Evolutionary conservation across 257 asterid genomes (phyloP), one percentile per base, ranked within the genome.

Genomic region (Solanum bulbocastanum): DNA sequence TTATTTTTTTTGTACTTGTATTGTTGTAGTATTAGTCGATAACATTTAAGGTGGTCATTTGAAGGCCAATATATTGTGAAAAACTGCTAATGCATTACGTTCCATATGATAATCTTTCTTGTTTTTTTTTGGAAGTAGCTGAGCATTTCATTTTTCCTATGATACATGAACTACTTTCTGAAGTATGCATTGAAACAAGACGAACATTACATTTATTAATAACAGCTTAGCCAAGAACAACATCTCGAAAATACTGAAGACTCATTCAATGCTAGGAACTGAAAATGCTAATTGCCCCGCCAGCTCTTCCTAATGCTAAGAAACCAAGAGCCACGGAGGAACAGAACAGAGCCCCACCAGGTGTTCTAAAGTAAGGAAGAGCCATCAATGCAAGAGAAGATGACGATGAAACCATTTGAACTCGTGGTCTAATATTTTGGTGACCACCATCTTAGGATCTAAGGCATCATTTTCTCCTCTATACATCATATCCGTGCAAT

Each of bases 261-360:
- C 44, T 79, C 8, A 8, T 23, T 44, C n/a, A 14, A 79, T 15
- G 84, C 35, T 42, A 14, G 5, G 98, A 91, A 87, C 99, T 96
- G 40, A 93, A 88, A 76, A 96, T 92, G 91, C 98, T 96, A 62
- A 96, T 96, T 0, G 98, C 98, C 88, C 95, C 95, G 15, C 99
- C 98, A 23, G 95, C 99, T 88, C 98, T 94, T 23, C 96, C 99
- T 7, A 96, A 93, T 2, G 98, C 99, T 94, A 96, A 90, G 89
- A 92, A 96, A 69, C 99, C 98, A 15, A 95, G 96, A 60, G 98
- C 98, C 87, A 94, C 91, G 0, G 99, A 94, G 32, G 98, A 96
- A 84, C 98, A 94, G 13, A 94, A 90, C 71, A 96, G 93, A 9
- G 86, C 98, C 33, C 98, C 98, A 16, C 87, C 91, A 12, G 98